These are phyloP conservation scores for Lolium rigidum DNA, from an alignment of 176 grass and related monocot genomes.

Conservation along the genomic window DNA sequence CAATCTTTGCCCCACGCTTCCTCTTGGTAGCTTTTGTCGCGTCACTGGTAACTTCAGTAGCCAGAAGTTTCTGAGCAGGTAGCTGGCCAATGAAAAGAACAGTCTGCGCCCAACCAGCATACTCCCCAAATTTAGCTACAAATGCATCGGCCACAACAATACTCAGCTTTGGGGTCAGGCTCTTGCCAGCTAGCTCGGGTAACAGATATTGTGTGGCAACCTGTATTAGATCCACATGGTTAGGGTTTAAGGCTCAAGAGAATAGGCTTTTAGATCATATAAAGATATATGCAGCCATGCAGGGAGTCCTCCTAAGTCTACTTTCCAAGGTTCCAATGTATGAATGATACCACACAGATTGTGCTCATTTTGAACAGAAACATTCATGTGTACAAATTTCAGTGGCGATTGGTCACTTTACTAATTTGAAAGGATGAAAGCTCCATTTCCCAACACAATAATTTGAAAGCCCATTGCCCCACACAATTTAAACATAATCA, in stretches of 20 bases:
- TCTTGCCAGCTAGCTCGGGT: conserved; percentile 77
- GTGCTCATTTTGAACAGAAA: background rate
- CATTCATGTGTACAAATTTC: background rate
- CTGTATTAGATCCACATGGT: conserved; percentile 46
- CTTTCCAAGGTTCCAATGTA: background rate
- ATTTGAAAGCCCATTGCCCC: background rate
- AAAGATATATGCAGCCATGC: background rate
- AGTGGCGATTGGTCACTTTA: background rate
- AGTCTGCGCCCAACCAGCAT: conserved; percentile 97
- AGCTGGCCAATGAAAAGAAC: conserved; percentile 91
- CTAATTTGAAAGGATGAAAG: conserved; percentile 18
- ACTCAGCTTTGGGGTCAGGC: conserved; percentile 69
- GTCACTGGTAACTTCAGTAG: background rate
- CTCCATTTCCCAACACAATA: background rate
- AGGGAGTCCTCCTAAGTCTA: background rate
- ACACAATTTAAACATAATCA: background rate
- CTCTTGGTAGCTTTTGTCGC: conserved; percentile 55
- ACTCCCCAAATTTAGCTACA: conserved; percentile 81
- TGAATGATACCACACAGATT: background rate
- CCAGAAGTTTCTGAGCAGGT: conserved; percentile 56
- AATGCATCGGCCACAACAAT: conserved; percentile 73
- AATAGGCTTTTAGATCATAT: conserved; percentile 29
- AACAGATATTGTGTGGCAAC: conserved; percentile 83
- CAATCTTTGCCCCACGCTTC: conserved; percentile 37
- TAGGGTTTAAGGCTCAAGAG: conserved; percentile 6